A percentile compares a stretch with the other conserved stretches of the same genome.
phyloP scores from a whole-genome alignment of 2,329 filamentous ascomycete genomes.

The Emergomyces africanus region DNA sequence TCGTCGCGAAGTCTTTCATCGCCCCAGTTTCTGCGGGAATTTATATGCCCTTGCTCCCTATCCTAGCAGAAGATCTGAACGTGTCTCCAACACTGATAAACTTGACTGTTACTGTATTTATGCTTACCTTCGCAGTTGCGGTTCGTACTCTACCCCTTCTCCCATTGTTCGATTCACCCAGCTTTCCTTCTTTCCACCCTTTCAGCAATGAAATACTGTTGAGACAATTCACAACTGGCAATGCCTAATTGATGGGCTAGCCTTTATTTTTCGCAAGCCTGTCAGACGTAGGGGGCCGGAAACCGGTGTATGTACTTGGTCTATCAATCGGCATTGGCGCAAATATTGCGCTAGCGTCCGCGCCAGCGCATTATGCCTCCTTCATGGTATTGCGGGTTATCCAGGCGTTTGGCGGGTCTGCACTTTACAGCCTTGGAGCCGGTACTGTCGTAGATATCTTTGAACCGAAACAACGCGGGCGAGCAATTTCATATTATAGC shows the following conservation, averaged over 20 bases:
- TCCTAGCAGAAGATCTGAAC: constrained; percentile 28
- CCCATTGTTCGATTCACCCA: neutral
- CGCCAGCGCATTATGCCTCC: constrained; percentile 27
- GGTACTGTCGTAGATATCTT: constrained; percentile 33
- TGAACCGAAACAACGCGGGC: constrained; percentile 28
- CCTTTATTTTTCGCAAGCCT: constrained; percentile 32
- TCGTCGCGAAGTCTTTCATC: constrained; percentile 32
- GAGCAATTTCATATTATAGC: constrained; percentile 31
- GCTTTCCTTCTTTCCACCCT: neutral
- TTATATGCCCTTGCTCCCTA: constrained; percentile 31
- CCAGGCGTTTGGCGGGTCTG: constrained; percentile 32
- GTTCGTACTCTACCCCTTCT: neutral
- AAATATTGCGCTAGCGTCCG: constrained; percentile 27
- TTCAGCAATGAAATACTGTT: too few species aligned
- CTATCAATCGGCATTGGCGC: constrained; percentile 28
- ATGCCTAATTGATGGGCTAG: constrained; percentile 6
- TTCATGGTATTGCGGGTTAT: constrained; percentile 31
- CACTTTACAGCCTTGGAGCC: constrained; percentile 27
- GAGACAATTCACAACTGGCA: neutral
- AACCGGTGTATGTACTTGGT: constrained; percentile 30
- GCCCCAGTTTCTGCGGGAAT: constrained; percentile 34
- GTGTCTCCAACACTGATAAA: constrained; percentile 27
- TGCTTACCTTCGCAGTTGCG: constrained; percentile 30
- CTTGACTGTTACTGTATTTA: constrained; percentile 34
- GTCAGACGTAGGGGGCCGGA: constrained; percentile 29